Evolutionary conservation across 169 alveolate species (phyloP), one percentile per base, ranked within the genome.

Genomic region (Toxoplasma gondii): DNA sequence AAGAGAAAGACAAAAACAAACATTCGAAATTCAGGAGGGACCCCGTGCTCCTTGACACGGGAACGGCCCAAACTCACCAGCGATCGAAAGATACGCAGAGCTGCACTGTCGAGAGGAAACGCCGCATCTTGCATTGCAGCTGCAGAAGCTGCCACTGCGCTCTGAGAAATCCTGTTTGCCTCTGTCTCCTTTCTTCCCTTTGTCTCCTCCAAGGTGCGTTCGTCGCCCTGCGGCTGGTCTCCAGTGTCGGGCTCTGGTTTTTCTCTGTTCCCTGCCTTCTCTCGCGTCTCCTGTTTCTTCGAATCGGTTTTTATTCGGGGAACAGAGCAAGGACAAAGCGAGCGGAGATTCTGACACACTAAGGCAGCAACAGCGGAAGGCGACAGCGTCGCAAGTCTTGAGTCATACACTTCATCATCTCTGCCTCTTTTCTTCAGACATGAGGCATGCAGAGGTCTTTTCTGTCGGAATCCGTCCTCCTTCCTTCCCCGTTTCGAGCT

Each of bases 51-150:
- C 58, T 49, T 17, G 27, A 49, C 12, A 49, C 12, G 58, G 58
- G 12, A 17, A 49, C 12, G 12, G 16, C 58, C 12, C 27, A 19
- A 31, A 19, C 90, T 41, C 19, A 82, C 90, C 58, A 82, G 49
- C 27, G 90, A 16, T 45, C 41, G 90, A 82, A 82, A 82, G 19
- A 82, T 82, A 12, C 90, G 90, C 36, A 82, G 38, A 64, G 90
- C 90, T 24, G 90, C 90, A 9, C 19, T 36, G 36, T 24, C 54
- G 0, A 82, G 54, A 31, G 90, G 90, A 82, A 82, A 22, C 45
- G 87, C 87, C 22, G 87, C 87, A 16, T 78, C 87, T 34, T 78
- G 87, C 87, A 78, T 78, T 78, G 87, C 87, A 5, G 44, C 34
- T 24, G 87, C 44, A 2, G 45, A 34, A 19, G 87, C 45, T 34